Percentiles rank a stretch among this genome's conserved stretches.
Evolutionary conservation across 176 grass and related monocot species (phyloP).

Genomic region (Rhipidocladum racemiflorum): DNA sequence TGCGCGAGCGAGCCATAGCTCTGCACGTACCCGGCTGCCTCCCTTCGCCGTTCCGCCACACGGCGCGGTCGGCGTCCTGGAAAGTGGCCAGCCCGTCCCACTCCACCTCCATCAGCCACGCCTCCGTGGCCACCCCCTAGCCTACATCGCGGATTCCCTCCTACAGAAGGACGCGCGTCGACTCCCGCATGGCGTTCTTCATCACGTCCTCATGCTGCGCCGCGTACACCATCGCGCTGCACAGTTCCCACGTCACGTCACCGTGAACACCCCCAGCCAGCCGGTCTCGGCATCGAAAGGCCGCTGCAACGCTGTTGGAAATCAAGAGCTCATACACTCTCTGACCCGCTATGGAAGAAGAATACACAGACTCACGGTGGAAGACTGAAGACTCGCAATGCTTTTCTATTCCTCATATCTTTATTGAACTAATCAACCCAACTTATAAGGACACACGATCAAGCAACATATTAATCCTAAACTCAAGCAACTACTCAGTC

Average conservation of each 20-base stretch:
- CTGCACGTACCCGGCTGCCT: conserved; percentile 43
- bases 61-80: conserved; percentile 28
- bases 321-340: too few relatives aligned
- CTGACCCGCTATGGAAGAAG: too few relatives aligned
- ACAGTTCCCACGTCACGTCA: conserved; percentile 27
- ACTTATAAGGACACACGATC: too few relatives aligned
- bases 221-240: neutral
- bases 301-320: too few relatives aligned
- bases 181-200: conserved; percentile 47
- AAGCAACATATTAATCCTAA: too few relatives aligned
- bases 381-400: too few relatives aligned
- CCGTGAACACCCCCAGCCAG: conserved; percentile 19
- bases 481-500: too few relatives aligned
- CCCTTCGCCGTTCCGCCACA: conserved; percentile 13
- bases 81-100: conserved; percentile 37
- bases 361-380: too few relatives aligned
- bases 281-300: too few relatives aligned
- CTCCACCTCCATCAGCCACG: conserved; percentile 32
- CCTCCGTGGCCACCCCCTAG: conserved; percentile 40
- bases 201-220: conserved; percentile 53
- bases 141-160: conserved; percentile 32
- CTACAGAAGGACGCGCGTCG: conserved; percentile 40
- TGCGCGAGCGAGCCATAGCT: conserved; percentile 19
- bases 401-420: too few relatives aligned
- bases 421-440: too few relatives aligned